phyloP scores from a whole-genome alignment of 2,329 filamentous ascomycete genomes.

The Rugonectria rugulosa region DNA sequence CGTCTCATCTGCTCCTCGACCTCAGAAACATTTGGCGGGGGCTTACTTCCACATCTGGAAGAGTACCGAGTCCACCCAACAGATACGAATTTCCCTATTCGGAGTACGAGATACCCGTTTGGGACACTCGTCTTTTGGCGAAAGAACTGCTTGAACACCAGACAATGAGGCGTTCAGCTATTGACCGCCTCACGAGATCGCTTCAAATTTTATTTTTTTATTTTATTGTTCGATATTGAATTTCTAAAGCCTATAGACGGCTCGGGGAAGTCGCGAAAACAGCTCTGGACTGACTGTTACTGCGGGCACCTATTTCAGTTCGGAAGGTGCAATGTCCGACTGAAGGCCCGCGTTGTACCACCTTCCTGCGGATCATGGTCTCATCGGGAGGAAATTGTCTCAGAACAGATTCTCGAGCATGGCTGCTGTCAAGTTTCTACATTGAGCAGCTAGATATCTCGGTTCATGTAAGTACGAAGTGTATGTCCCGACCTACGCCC shows the following conservation, averaged over 20 bases:
- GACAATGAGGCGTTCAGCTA: not conserved
- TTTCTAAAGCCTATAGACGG: no score
- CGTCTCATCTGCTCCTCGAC: not conserved
- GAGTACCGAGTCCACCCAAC: slow-evolving; percentile 16
- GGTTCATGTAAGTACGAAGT: no score
- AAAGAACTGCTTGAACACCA: not conserved
- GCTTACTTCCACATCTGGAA: slow-evolving; percentile 2
- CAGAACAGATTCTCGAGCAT: no score
- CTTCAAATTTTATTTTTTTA: not conserved
- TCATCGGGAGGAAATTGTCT: not conserved
- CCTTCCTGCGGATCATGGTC: not conserved
- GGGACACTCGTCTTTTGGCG: slow-evolving; percentile 5
- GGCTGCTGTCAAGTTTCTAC: not conserved
- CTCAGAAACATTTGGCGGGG: slow-evolving; percentile 3
- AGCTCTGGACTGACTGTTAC: slow-evolving; percentile 4
- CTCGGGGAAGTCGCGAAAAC: slow-evolving; percentile 8
- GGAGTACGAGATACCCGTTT: slow-evolving; percentile 35
- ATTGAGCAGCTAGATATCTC: no score
- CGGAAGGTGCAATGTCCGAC: not conserved
- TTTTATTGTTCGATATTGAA: no score
- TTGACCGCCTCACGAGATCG: not conserved
- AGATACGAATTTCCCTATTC: slow-evolving; percentile 37
- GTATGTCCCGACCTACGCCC: no score
- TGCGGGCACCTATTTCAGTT: not conserved
- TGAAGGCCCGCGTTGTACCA: not conserved